These are phyloP conservation scores for Hericium erinaceus DNA, from an alignment of 768 basidiomycete species.

Conservation along the genomic window DNA sequence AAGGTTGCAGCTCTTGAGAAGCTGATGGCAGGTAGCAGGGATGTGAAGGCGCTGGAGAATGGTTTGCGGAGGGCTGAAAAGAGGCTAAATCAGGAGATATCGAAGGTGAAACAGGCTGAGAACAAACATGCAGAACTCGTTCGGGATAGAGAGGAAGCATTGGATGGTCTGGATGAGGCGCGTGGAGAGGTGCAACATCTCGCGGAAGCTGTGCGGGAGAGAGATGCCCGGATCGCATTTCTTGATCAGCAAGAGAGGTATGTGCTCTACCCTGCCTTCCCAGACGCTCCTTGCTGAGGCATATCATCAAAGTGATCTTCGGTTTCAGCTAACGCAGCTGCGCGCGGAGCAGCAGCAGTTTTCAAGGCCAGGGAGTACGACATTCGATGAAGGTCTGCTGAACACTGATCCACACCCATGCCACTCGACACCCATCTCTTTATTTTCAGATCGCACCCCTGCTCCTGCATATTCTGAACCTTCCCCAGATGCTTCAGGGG, in stretches of 20 bases:
- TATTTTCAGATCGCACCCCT: conserved; percentile 2
- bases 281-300: neutral
- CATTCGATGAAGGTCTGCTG: conserved; percentile 1
- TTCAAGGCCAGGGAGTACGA: neutral
- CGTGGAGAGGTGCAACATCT: conserved; percentile 21
- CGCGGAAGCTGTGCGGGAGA: conserved; percentile 13
- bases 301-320: conserved; percentile 4
- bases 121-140: conserved; percentile 35
- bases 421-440: neutral
- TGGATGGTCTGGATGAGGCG: conserved; percentile 33
- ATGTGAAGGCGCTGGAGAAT: conserved; percentile 27
- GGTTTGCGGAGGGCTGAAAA: conserved; percentile 15
- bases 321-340: conserved; percentile 3
- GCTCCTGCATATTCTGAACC: conserved; percentile 8
- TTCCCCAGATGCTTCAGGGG: conserved; percentile 10
- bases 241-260: conserved; percentile 20
- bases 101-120: conserved; percentile 32
- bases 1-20: conserved; percentile 51
- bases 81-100: conserved; percentile 31
- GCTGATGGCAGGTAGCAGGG: conserved; percentile 33
- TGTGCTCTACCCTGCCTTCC: neutral
- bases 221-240: conserved; percentile 18
- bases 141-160: conserved; percentile 43
- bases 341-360: neutral
- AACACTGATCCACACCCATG: neutral